phyloP scores from a whole-genome alignment of 2,329 filamentous ascomycete genomes.

The Colletotrichum costaricense region DNA sequence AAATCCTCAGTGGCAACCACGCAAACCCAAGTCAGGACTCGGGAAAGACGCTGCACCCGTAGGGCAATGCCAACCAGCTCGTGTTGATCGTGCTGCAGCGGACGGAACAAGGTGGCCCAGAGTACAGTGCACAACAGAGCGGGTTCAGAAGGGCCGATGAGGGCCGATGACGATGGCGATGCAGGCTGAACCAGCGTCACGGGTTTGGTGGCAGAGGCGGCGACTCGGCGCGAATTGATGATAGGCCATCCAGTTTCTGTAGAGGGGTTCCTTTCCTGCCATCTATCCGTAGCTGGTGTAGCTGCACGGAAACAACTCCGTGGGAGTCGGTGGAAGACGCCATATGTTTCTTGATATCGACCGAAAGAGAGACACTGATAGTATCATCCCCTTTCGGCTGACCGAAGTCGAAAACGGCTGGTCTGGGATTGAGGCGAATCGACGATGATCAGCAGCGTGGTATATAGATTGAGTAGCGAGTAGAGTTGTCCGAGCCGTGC shows the following conservation, averaged over 20 bases:
- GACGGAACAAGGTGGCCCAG: neutral
- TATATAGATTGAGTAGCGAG: neutral
- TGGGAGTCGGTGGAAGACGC: neutral
- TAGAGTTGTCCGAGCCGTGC: neutral
- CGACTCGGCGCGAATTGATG: neutral
- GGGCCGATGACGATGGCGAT: constrained; percentile 17
- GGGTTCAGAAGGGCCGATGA: neutral
- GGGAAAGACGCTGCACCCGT: neutral
- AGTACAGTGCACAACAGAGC: neutral
- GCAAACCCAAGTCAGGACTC: neutral
- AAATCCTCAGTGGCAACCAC: neutral
- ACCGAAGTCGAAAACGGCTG: neutral
- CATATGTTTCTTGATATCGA: neutral
- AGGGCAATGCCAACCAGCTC: neutral
- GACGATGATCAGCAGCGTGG: neutral
- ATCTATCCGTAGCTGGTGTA: neutral
- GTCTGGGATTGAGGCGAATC: neutral
- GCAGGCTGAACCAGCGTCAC: constrained; percentile 18
- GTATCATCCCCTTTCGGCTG: too few relatives aligned
- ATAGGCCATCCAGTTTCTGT: neutral
- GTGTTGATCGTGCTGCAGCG: neutral
- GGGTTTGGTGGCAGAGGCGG: neutral
- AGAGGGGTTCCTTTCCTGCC: neutral
- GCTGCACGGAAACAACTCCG: neutral
- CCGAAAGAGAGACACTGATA: neutral